A percentile compares a stretch with the other conserved stretches of the same genome.
These are phyloP conservation scores for Cytospora paraplurivora DNA, from an alignment of 2,329 filamentous ascomycete genomes.

Conservation along the genomic window DNA sequence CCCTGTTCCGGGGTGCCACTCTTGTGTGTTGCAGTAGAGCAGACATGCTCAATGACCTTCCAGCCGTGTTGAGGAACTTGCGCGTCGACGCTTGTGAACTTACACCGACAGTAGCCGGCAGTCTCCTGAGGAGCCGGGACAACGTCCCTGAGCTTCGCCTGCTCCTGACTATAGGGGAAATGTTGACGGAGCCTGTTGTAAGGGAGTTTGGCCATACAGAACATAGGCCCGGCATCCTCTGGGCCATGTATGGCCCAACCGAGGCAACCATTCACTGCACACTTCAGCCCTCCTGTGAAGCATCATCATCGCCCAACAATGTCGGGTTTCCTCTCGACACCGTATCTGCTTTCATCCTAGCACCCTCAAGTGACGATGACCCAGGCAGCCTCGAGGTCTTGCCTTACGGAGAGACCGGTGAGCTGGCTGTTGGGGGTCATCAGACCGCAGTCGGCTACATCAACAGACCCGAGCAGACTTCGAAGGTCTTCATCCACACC, in stretches of 20 bases:
- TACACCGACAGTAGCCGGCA: constrained; percentile 83
- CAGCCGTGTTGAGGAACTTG: constrained; percentile 64
- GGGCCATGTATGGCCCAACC: constrained; percentile 94
- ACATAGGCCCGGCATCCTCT: constrained; percentile 64
- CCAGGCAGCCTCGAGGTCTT: constrained; percentile 48
- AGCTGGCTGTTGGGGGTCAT: constrained; percentile 77
- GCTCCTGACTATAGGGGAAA: constrained; percentile 87
- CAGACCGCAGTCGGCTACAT: constrained; percentile 83
- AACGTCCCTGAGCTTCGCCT: constrained; percentile 69
- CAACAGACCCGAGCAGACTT: constrained; percentile 77
- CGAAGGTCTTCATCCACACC: constrained; percentile 68
- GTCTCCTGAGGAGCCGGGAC: constrained; percentile 67
- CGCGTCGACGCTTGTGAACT: constrained; percentile 82
- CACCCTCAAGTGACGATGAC: constrained; percentile 43
- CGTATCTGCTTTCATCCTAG: constrained; percentile 74
- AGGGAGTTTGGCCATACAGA: constrained; percentile 72
- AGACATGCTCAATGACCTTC: constrained; percentile 74
- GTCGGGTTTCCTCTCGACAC: constrained; percentile 81
- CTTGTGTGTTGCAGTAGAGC: constrained; percentile 71
- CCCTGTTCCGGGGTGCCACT: constrained; percentile 72
- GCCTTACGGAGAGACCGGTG: constrained; percentile 69
- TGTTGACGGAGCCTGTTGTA: constrained; percentile 78
- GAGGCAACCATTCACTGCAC: constrained; percentile 91
- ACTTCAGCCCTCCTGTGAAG: constrained; percentile 64
- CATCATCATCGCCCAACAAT: constrained; percentile 60